phyloP scores from a whole-genome alignment of 192 early-diverging fungal species.

The Spizellomyces punctatus region DNA sequence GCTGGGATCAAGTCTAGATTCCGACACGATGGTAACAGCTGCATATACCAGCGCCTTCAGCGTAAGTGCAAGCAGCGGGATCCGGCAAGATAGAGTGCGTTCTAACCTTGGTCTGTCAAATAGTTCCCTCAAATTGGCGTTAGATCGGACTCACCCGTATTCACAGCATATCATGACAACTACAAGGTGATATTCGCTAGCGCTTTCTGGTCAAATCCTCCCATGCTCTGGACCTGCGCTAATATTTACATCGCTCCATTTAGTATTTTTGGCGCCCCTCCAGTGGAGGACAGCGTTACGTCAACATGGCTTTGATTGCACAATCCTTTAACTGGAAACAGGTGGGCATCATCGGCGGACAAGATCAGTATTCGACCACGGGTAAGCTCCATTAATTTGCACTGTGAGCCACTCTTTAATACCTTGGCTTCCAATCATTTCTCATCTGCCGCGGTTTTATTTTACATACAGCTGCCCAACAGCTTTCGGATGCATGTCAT shows the following conservation, averaged over 20 bases:
- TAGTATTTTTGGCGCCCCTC: constrained; percentile 5
- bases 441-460: too few relatives aligned
- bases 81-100: too few relatives aligned
- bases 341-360: neutral
- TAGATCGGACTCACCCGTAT: neutral
- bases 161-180: constrained; percentile 1
- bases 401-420: too few relatives aligned
- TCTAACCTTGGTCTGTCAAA: too few relatives aligned
- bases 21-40: constrained; percentile 3
- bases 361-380: neutral
- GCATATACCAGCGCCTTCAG: constrained; percentile 1
- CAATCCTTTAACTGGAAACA: constrained; percentile 7
- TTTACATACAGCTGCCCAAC: too few relatives aligned
- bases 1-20: neutral
- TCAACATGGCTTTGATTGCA: neutral
- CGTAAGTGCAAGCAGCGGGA: neutral
- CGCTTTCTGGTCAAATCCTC: neutral
- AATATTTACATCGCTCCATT: neutral
- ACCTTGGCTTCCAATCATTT: too few relatives aligned
- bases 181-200: neutral
- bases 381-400: too few relatives aligned
- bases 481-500: too few relatives aligned
- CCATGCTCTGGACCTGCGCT: neutral
- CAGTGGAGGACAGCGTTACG: constrained; percentile 1
- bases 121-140: neutral